Evolutionary conservation across 179 eudicot genomes (phyloP).

Genomic region (Beta lomatogona): DNA sequence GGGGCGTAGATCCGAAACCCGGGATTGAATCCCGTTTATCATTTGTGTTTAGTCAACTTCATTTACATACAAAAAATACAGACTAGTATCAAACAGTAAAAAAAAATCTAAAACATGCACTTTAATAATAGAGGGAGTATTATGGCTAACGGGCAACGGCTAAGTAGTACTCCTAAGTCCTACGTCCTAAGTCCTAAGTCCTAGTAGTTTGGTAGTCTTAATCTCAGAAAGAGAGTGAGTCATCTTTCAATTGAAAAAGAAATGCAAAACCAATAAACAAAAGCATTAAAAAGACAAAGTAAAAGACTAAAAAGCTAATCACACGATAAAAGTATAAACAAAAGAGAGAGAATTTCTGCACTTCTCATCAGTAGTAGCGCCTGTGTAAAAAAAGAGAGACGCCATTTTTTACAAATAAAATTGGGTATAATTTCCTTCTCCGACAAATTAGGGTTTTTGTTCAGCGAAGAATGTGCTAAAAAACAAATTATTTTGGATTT

Average conservation of each 20-base stretch:
- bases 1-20: too few relatives aligned
- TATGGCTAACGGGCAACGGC: too few relatives aligned
- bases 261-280: not conserved
- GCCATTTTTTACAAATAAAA: not conserved
- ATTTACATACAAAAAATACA: too few relatives aligned
- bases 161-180: too few relatives aligned
- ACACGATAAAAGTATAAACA: constrained; percentile 15
- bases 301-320: constrained; percentile 25
- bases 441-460: constrained; percentile 36
- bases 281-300: constrained; percentile 16
- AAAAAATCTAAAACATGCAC: too few relatives aligned
- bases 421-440: constrained; percentile 6
- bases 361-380: not conserved
- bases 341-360: not conserved
- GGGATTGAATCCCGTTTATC: too few relatives aligned
- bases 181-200: too few relatives aligned
- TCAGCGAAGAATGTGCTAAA: not conserved
- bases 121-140: too few relatives aligned
- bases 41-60: too few relatives aligned
- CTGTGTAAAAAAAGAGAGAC: not conserved
- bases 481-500: not conserved
- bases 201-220: too few relatives aligned
- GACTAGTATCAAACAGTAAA: too few relatives aligned
- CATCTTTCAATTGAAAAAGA: not conserved
- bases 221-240: not conserved